Evolutionary conservation across 768 basidiomycete genomes (phyloP), one percentile per base, ranked within the genome.

Genomic region (Amyloporia xantha): DNA sequence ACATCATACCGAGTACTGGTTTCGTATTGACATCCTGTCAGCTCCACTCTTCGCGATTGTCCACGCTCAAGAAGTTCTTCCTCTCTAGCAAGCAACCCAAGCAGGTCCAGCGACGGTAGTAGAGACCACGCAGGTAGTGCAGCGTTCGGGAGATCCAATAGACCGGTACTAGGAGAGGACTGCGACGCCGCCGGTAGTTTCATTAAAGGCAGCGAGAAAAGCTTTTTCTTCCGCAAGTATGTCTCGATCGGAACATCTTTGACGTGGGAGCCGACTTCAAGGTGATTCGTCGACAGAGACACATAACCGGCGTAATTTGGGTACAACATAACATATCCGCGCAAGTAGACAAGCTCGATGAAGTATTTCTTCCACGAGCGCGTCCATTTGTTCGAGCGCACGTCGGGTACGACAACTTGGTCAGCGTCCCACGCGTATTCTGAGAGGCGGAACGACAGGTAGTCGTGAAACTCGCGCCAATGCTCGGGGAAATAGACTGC

Each of bases 351-450:
- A 47, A 92, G 72, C 64, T 93, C 91, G 65, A 91, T 91, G 63
- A 91, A 89, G 66, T 84, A 91, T 53, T 82, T 83, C 65, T 93
- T 93, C 91, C 91, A 93, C 5, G 86, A 90, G 43, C 74, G 74
- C 12, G 74, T 72, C 91, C 91, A 93, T 26, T 71, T 67, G 69
- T 88, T 92, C 26, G 88, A 91, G 38, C 89, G 82, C 19, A 90
- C 79, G 23, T 77, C 67, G 0, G 86, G 87, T 23, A 92, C 87
- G 56, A 92, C 70, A 37, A 68, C 53, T 38, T 59, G 59, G 20
- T 68, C 68, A 37, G 68, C 55, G 19, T 60, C 67, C 37, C 69
- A 60, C 51, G 75, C 49, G 51, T 63, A 39, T 48, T 79, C 76
- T n/a, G 79, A 73, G n/a, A 91, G 75, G 23, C 90, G 82, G n/a